Evolutionary conservation across 1,139 yeast species (phyloP), one percentile per base, ranked within the genome.

Genomic region (Lipomyces yarrowii): DNA sequence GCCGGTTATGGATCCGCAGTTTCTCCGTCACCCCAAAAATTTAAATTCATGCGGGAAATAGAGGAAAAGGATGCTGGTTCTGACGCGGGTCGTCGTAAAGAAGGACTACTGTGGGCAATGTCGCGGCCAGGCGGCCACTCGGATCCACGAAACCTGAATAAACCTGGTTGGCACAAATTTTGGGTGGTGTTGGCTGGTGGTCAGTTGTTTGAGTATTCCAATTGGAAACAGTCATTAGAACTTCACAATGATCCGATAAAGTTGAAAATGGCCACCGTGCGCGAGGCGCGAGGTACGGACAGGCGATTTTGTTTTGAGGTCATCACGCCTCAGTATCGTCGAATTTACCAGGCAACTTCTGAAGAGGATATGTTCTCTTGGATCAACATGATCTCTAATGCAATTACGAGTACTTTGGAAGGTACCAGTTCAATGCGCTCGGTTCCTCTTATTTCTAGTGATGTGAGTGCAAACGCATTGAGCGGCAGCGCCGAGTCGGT

Each of bases 81-180:
- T n/a, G 64, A 56, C 11, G 69, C 57, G 15, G 65, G 56, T 32
- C 61, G 68, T 15, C 75, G 76, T 59, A 83, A 82, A 68, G 84
- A 82, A 58, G 93, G 93, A 0, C 81, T 89, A 30, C 75, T 89
- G 18, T 87, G 88, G 81, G 86, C 90, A 0, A 74, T 81, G 76
- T 78, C 79, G 33, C 74, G 81, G 18, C 82, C 83, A 0, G 79
- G 77, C 0, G 78, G 76, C 10, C 75, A 63, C 60, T 76, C 35
- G 69, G 83, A 80, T 55, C 79, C 77, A 1, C 80, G 91, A 1
- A 92, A 92, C 1, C 86, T 87, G 68, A 90, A 90, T 11, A 89
- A 88, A 71, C 86, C 85, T 42, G 81, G 80, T 7, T 91, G 97
- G 97, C 96, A 91, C 76, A 91, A 91, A 73, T 93, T 89, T 76